These are phyloP conservation scores for Aspergillus bombycis DNA, from an alignment of 2,329 filamentous ascomycete genomes.

Conservation along the genomic window DNA sequence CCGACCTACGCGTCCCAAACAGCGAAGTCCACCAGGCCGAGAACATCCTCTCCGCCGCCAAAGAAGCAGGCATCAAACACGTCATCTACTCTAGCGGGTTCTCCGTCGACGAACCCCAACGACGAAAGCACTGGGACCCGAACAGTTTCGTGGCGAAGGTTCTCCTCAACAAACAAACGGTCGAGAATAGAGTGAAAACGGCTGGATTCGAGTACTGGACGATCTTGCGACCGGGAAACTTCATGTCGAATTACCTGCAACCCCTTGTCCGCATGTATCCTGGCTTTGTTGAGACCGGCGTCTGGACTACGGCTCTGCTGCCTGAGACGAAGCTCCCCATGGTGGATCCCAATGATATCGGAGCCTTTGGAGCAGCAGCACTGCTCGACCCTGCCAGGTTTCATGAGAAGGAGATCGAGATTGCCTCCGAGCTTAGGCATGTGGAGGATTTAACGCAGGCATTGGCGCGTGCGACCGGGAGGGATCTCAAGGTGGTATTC, in stretches of 20 bases:
- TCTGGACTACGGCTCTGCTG: slow-evolving; percentile 42
- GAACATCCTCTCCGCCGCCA: slow-evolving; percentile 28
- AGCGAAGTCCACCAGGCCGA: slow-evolving; percentile 32
- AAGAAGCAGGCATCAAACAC: slow-evolving; percentile 34
- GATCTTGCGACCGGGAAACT: slow-evolving; percentile 54
- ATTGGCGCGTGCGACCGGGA: slow-evolving; percentile 38
- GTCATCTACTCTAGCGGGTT: slow-evolving; percentile 37
- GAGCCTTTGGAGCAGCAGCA: slow-evolving; percentile 48
- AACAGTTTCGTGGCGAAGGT: slow-evolving; percentile 32
- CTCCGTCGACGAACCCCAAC: slow-evolving; percentile 32
- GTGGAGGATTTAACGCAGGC: slow-evolving; percentile 41
- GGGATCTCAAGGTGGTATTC: slow-evolving; percentile 42
- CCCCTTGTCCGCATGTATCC: slow-evolving; percentile 48
- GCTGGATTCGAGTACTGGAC: slow-evolving; percentile 51
- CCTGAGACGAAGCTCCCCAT: slow-evolving; percentile 45
- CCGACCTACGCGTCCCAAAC: slow-evolving; percentile 13
- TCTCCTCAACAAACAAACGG: slow-evolving; percentile 44
- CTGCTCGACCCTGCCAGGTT: slow-evolving; percentile 49
- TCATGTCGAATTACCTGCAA: slow-evolving; percentile 56
- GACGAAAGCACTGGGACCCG: slow-evolving; percentile 30
- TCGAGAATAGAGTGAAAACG: slow-evolving; percentile 46
- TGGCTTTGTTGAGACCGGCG: slow-evolving; percentile 42
- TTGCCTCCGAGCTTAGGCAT: slow-evolving; percentile 47
- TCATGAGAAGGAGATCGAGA: slow-evolving; percentile 41
- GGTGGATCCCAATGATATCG: slow-evolving; percentile 54